A percentile compares a stretch with the other conserved stretches of the same genome.
Evolutionary conservation across 2,329 filamentous ascomycete species (phyloP).

Genomic region (Trichoderma breve): DNA sequence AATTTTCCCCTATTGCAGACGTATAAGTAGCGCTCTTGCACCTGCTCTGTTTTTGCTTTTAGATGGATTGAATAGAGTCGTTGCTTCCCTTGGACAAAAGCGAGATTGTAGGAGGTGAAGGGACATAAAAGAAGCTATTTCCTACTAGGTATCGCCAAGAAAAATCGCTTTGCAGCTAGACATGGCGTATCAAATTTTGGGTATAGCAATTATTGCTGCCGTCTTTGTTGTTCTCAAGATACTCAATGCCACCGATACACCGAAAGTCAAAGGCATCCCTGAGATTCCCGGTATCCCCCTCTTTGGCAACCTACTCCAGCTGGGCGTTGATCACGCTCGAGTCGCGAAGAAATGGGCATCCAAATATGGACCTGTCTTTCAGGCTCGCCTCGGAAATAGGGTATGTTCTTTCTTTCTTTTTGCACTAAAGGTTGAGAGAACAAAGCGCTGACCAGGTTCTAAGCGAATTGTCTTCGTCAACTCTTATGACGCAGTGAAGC

Average conservation of each 20-base stretch:
- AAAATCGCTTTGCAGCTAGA: conserved; percentile 6
- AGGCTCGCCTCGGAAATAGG: conserved; percentile 66
- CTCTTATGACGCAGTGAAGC: conserved; percentile 69
- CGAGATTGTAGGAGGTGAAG: not conserved
- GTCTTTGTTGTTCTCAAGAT: conserved; percentile 30
- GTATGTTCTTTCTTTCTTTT: conserved; percentile 36
- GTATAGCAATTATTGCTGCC: conserved; percentile 20
- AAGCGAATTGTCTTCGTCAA: conserved; percentile 75
- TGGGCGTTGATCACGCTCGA: conserved; percentile 57
- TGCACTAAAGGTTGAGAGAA: not conserved
- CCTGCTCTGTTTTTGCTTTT: not conserved
- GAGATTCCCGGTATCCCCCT: conserved; percentile 61
- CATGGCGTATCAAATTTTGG: conserved; percentile 25
- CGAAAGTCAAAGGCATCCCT: conserved; percentile 60
- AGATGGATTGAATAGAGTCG: not conserved
- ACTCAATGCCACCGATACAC: conserved; percentile 51
- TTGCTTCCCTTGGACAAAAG: not conserved
- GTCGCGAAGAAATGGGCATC: conserved; percentile 56
- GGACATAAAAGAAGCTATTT: not conserved
- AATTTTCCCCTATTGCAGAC: not conserved
- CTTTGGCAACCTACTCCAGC: conserved; percentile 61
- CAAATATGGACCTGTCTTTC: conserved; percentile 63
- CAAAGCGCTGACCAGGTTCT: not conserved
- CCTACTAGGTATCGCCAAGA: not conserved
- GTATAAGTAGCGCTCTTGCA: not conserved